These are phyloP conservation scores for Amanita polypyramis DNA, from an alignment of 768 basidiomycete species.

Conservation along the genomic window DNA sequence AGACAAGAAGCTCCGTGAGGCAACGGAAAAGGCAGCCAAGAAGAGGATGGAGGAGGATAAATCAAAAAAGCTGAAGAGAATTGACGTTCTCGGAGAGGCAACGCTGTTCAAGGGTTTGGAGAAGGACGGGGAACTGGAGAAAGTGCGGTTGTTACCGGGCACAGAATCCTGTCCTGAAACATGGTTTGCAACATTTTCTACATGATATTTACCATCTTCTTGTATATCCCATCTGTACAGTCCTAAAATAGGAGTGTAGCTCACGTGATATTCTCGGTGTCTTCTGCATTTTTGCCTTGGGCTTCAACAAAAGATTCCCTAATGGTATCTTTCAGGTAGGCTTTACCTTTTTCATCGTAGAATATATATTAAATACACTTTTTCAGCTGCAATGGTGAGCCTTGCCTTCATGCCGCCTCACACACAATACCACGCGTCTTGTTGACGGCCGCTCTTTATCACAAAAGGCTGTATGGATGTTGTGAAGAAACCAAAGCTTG, in stretches of 20 bases:
- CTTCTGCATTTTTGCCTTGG: no score
- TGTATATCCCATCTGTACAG: not conserved
- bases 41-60: slow-evolving; percentile 29
- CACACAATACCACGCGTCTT: not conserved
- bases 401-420: no score
- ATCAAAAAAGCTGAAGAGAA: slow-evolving; percentile 33
- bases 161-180: slow-evolving; percentile 34
- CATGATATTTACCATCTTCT: not conserved
- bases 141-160: slow-evolving; percentile 39
- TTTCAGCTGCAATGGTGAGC: slow-evolving; percentile 61
- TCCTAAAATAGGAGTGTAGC: not conserved
- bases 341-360: slow-evolving; percentile 6
- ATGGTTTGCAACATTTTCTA: slow-evolving; percentile 42
- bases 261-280: not conserved
- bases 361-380: not conserved
- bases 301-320: not conserved
- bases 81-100: slow-evolving; percentile 53
- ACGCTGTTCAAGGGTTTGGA: slow-evolving; percentile 56
- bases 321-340: slow-evolving; percentile 74
- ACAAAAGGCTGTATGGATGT: slow-evolving; percentile 67
- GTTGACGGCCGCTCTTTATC: not conserved
- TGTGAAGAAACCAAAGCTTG: slow-evolving; percentile 89
- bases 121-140: slow-evolving; percentile 45
- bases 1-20: slow-evolving; percentile 32
- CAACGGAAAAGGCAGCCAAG: slow-evolving; percentile 40